Evolutionary conservation across 202 grass and related monocot genomes (phyloP).

Genomic region (Musa balbisiana): DNA sequence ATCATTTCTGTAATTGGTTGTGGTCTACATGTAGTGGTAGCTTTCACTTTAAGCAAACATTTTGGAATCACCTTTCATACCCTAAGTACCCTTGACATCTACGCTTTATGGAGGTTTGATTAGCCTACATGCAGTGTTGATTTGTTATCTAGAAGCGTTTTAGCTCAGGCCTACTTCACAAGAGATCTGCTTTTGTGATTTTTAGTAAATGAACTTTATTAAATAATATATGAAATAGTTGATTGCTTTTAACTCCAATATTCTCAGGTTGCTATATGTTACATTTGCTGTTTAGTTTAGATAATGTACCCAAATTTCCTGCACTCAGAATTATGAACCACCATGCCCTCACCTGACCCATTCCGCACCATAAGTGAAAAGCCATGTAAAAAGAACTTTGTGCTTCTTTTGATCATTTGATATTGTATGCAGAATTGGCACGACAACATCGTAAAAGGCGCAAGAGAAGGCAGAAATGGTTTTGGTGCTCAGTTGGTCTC

Average conservation of each 20-base stretch:
- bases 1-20: no score
- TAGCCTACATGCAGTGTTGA: neutral
- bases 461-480: slow-evolving; percentile 76
- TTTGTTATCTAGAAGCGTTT: neutral
- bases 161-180: neutral
- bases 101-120: no score
- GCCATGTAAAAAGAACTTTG: neutral
- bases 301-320: neutral
- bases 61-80: no score
- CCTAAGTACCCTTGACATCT: no score
- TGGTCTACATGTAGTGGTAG: no score
- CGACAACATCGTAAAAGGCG: slow-evolving; percentile 56
- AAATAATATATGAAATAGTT: no score
- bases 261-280: no score
- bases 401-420: neutral
- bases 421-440: slow-evolving; percentile 49
- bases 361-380: neutral
- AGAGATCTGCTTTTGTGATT: neutral
- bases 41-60: no score
- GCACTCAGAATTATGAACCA: neutral
- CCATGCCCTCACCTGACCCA: neutral
- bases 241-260: no score
- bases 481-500: slow-evolving; percentile 79
- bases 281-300: no score
- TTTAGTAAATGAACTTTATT: no score